These are phyloP conservation scores for Solanum okadae DNA, from an alignment of 257 asterid species.

Conservation along the genomic window DNA sequence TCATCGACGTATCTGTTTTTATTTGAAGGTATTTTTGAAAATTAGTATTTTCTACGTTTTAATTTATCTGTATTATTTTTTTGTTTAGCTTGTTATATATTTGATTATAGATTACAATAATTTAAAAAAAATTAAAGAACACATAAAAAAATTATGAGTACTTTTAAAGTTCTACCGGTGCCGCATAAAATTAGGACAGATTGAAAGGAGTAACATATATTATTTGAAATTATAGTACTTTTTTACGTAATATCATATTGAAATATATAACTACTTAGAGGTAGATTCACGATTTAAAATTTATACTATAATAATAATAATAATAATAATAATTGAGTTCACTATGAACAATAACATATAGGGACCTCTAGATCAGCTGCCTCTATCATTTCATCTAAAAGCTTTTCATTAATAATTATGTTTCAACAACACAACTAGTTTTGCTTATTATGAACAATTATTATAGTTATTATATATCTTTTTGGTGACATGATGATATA, in stretches of 20 bases:
- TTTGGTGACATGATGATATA: neutral
- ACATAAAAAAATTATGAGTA: neutral
- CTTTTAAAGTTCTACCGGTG: neutral
- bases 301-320: too few species aligned
- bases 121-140: neutral
- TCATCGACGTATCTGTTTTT: neutral
- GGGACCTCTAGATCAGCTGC: neutral
- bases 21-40: neutral
- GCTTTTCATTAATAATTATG: neutral
- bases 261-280: too few species aligned
- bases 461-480: neutral
- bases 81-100: neutral
- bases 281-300: too few species aligned
- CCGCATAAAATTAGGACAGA: neutral
- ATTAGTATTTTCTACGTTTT: too few species aligned
- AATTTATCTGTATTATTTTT: neutral
- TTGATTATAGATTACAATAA: too few species aligned
- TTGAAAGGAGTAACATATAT: neutral
- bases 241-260: too few species aligned
- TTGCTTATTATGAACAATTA: neutral
- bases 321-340: neutral
- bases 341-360: too few species aligned
- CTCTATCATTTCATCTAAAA: neutral
- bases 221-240: too few species aligned
- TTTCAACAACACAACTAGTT: neutral